Evolutionary conservation across 148 eudicot species (phyloP), one percentile per base, ranked within the genome.

Genomic region (Polygonum maritimum): DNA sequence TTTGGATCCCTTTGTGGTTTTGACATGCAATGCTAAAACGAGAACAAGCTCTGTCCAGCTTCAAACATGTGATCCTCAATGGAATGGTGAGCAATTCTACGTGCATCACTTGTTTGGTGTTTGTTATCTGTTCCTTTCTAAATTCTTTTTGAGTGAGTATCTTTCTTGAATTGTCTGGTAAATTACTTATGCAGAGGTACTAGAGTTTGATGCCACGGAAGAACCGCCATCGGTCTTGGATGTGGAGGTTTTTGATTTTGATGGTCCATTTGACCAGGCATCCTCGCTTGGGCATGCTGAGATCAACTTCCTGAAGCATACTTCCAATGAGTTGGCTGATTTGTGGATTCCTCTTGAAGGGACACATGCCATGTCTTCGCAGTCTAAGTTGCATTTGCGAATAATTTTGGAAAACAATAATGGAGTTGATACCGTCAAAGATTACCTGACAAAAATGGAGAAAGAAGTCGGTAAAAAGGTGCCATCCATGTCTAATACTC

Each of bases 401-500:
- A 87, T 91, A 49, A 90, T 91, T 81, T 84, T 91, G 85, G 98
- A 94, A 73, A 94, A 94, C 79, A 90, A 87, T 52, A 90, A 89
- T 70, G 98, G 98, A 44, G 92, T 86, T 76, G 92, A 94, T 76
- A 83, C 92, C 3, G 81, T 94, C 47, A 88, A 81, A 88, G 97
- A 90, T 11, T 94, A 90, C 84, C 76, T 94, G 62, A 80, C 83
- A 10, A 94, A 91, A 81, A 88, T 94, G 93, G 98, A 90, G 79
- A 91, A 89, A 82, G 97, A 91, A 82, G 97, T 89, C 51, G 98
- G 98, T 71, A 94, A 91, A 78, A 91, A 94, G 94, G 97, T 94
- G 72, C 45, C 44, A 26, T 18, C 19, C 41, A 45, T 36, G 65
- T 44, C n/a, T 48, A 19, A 48, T 44, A n/a, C n/a, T n/a, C n/a